A percentile compares a stretch with the other conserved stretches of the same genome.
phyloP scores from a whole-genome alignment of 2,329 filamentous ascomycete genomes.

The Scedosporium dehoogii region DNA sequence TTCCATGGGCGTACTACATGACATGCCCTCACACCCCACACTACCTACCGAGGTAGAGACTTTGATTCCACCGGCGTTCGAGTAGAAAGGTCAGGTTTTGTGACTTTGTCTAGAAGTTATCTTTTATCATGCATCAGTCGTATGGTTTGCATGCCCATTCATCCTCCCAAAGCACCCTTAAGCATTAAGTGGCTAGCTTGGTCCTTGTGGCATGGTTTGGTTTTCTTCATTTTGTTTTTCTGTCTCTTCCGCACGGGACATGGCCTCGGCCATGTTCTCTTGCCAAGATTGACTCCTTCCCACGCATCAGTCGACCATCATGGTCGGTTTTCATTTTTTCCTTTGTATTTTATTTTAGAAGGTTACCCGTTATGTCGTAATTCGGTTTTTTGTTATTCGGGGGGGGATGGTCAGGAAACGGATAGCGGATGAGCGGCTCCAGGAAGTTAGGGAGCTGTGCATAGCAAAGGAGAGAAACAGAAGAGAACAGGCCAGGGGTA shows the following conservation, averaged over 20 bases:
- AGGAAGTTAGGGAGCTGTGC: too few relatives aligned
- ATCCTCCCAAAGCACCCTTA: not conserved
- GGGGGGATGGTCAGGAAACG: not conserved
- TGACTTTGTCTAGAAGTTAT: not conserved
- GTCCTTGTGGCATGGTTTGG: not conserved
- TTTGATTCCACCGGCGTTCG: not conserved
- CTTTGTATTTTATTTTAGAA: not conserved
- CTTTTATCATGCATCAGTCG: not conserved
- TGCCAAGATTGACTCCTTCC: not conserved
- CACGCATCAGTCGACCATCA: not conserved
- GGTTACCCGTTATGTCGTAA: not conserved
- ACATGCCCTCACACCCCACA: not conserved
- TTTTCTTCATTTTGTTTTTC: not conserved
- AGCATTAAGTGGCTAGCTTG: not conserved
- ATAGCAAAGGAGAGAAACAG: too few relatives aligned
- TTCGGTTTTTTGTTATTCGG: not conserved
- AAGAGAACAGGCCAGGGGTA: not conserved
- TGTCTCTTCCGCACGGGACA: too few relatives aligned
- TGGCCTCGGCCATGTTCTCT: too few relatives aligned
- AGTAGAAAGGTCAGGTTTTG: not conserved
- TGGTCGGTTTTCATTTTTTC: not conserved
- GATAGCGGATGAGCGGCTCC: too few relatives aligned
- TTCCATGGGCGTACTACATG: not conserved
- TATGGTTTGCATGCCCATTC: not conserved
- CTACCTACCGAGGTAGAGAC: not conserved